Percentiles rank a stretch among this genome's conserved stretches.
Conservation (phyloP, 768 basidiomycete species). For the Cystofilobasidium capitatum region DNA sequence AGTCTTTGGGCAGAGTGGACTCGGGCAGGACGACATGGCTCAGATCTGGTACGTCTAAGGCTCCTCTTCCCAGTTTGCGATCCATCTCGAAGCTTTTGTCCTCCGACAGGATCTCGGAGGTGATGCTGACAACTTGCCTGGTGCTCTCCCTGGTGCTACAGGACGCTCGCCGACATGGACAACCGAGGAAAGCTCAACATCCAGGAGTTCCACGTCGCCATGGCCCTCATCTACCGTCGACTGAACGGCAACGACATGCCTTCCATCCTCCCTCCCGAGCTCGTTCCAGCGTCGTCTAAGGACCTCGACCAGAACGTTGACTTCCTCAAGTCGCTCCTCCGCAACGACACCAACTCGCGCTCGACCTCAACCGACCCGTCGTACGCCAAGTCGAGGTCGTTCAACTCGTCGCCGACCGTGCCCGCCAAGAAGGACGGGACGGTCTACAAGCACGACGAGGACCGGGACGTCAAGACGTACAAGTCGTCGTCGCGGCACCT, state of each 20-base stretch:
- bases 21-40: conserved; percentile 80
- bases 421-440: conserved; percentile 65
- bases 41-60: conserved; percentile 65
- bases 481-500: conserved; percentile 72
- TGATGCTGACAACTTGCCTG: neutral
- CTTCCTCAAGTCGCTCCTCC: conserved; percentile 75
- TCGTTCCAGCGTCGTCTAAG: conserved; percentile 80
- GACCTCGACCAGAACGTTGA: conserved; percentile 84
- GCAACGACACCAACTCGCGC: conserved; percentile 62
- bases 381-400: conserved; percentile 22
- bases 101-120: neutral
- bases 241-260: conserved; percentile 89
- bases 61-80: neutral
- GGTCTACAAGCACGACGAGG: conserved; percentile 69
- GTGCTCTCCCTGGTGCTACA: conserved; percentile 37
- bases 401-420: conserved; percentile 18
- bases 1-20: conserved; percentile 86
- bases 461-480: conserved; percentile 54
- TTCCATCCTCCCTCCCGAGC: conserved; percentile 71
- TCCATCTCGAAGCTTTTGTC: neutral
- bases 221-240: conserved; percentile 90
- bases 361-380: conserved; percentile 37
- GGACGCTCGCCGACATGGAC: conserved; percentile 84
- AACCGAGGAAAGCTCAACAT: conserved; percentile 92
- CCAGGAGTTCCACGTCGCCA: conserved; percentile 94